Conservation (phyloP, 371 early-diverging fungal genomes). For the Parasitella parasitica region DNA sequence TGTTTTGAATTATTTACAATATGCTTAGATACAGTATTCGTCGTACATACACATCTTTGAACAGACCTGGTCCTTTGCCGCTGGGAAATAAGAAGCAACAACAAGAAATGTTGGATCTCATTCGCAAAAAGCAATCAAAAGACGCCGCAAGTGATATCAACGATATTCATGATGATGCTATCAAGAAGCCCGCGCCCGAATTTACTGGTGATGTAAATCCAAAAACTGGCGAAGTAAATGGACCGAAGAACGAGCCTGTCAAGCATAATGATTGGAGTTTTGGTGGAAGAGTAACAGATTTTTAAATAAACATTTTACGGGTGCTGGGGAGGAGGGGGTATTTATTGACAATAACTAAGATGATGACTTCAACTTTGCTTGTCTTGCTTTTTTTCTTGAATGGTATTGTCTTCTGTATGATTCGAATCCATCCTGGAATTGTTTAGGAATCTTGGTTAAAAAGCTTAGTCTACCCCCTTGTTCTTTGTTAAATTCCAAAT, state of each 20-base stretch:
- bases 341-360: background rate
- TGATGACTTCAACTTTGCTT: conserved; percentile 35
- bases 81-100: conserved; percentile 71
- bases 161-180: conserved; percentile 62
- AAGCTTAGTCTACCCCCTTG: conserved; percentile 56
- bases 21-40: conserved; percentile 19
- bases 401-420: conserved; percentile 59
- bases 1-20: background rate
- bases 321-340: no score
- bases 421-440: conserved; percentile 68
- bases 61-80: conserved; percentile 71
- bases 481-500: conserved; percentile 63
- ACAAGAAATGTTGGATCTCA: conserved; percentile 72
- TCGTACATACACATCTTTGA: conserved; percentile 40
- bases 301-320: conserved; percentile 62
- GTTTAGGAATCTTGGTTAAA: conserved; percentile 56
- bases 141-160: conserved; percentile 33
- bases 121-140: conserved; percentile 49
- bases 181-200: conserved; percentile 48
- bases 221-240: conserved; percentile 76
- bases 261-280: conserved; percentile 90
- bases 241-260: conserved; percentile 73
- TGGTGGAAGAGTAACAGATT: conserved; percentile 82
- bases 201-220: conserved; percentile 81
- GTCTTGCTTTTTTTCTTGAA: conserved; percentile 50